Percentiles rank a stretch among this genome's conserved stretches.
Evolutionary conservation across 208 protist species (phyloP).

Genomic region (Leishmania tropica): DNA sequence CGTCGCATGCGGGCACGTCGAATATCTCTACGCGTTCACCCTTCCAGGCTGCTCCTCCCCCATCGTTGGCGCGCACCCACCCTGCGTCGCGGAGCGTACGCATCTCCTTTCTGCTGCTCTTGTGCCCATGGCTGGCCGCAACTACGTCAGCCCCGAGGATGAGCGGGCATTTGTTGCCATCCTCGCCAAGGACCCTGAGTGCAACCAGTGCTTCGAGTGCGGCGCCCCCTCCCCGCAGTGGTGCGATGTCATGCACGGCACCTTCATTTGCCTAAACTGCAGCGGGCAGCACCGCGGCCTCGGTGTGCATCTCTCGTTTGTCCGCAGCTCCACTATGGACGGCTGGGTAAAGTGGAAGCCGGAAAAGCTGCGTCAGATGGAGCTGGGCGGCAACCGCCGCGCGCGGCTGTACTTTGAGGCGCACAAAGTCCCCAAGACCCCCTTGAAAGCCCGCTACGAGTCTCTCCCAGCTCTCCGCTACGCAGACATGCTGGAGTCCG

Average conservation of each 20-base stretch:
- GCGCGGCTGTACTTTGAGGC: conserved; percentile 88
- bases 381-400: conserved; percentile 89
- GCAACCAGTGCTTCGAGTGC: conserved; percentile 90
- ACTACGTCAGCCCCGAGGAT: conserved; percentile 64
- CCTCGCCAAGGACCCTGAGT: conserved; percentile 77
- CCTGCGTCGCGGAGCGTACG: neutral
- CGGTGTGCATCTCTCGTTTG: conserved; percentile 94
- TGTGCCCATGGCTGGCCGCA: conserved; percentile 10
- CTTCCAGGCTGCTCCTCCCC: neutral
- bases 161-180: conserved; percentile 65
- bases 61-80: neutral
- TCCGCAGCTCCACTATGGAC: conserved; percentile 94
- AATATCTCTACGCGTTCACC: neutral
- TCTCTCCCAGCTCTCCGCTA: conserved; percentile 84
- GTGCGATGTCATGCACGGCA: conserved; percentile 88
- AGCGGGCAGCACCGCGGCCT: conserved; percentile 92
- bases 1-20: neutral
- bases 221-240: conserved; percentile 89
- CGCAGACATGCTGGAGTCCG: conserved; percentile 77
- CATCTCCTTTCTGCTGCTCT: neutral
- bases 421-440: conserved; percentile 60
- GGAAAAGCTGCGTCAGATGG: conserved; percentile 90
- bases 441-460: conserved; percentile 77
- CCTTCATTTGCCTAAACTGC: conserved; percentile 93
- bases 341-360: conserved; percentile 91